A percentile compares a stretch with the other conserved stretches of the same genome.
Conservation (phyloP, 2,329 filamentous ascomycete genomes). For the Cladosporium sp. region DNA sequence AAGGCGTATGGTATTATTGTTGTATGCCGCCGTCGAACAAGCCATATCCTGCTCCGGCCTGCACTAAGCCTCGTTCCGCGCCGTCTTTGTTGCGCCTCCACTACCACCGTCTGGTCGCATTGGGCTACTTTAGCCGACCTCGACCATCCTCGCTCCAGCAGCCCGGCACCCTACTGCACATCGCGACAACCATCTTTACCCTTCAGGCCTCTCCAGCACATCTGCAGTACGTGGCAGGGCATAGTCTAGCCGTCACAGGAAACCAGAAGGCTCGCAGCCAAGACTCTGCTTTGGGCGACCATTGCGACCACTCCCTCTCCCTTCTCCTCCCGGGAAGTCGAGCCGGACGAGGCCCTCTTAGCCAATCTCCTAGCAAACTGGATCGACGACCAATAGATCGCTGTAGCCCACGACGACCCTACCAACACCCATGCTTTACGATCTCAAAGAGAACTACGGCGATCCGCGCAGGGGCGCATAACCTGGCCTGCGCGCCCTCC, state of each 20-base stretch:
- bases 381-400: slow-evolving; percentile 9
- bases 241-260: background rate
- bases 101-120: background rate
- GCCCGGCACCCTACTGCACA: slow-evolving; percentile 7
- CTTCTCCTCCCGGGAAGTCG: slow-evolving; percentile 1
- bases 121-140: slow-evolving; percentile 11
- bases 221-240: background rate
- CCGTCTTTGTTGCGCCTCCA: slow-evolving; percentile 9
- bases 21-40: background rate
- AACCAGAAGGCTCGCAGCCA: background rate
- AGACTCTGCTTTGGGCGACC: slow-evolving; percentile 13
- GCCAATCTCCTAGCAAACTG: slow-evolving; percentile 8
- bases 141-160: background rate
- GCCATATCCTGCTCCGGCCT: background rate
- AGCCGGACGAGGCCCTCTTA: background rate
- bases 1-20: background rate
- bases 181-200: background rate
- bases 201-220: background rate
- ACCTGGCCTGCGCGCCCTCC: slow-evolving; percentile 9
- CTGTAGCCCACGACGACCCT: background rate
- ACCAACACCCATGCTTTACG: slow-evolving; percentile 10
- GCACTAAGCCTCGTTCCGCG: background rate
- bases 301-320: background rate
- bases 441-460: slow-evolving; percentile 4
- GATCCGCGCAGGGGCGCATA: slow-evolving; percentile 16